phyloP scores from a whole-genome alignment of 352 stramenopile genomes.

The Phytophthora constricta region DNA sequence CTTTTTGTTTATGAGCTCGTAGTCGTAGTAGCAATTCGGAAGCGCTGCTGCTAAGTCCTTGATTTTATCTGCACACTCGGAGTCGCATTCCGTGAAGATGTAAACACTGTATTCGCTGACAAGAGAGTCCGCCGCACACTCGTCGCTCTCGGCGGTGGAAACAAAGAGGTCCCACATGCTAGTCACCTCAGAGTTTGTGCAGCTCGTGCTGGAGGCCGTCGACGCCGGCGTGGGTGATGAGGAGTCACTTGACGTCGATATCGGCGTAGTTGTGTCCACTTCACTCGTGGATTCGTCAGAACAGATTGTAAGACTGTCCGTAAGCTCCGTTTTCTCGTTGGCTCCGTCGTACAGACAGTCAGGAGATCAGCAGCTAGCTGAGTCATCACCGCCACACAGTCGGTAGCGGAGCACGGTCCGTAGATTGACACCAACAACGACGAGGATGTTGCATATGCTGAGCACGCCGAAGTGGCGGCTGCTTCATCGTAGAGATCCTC shows the following conservation, averaged over 20 bases:
- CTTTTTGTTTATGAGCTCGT: slow-evolving; percentile 47
- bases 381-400: slow-evolving; percentile 19
- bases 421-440: slow-evolving; percentile 18
- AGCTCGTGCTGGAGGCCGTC: slow-evolving; percentile 22
- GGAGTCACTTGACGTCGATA: slow-evolving; percentile 8
- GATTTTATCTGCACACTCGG: slow-evolving; percentile 29
- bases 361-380: slow-evolving; percentile 22
- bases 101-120: slow-evolving; percentile 26
- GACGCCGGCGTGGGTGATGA: slow-evolving; percentile 18
- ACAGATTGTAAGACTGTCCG: slow-evolving; percentile 19
- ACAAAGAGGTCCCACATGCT: slow-evolving; percentile 24
- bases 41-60: slow-evolving; percentile 22
- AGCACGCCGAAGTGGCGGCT: slow-evolving; percentile 23
- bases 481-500: slow-evolving; percentile 25
- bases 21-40: slow-evolving; percentile 44
- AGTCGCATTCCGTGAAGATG: slow-evolving; percentile 38
- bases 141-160: slow-evolving; percentile 26
- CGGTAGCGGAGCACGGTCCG: slow-evolving; percentile 27
- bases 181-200: slow-evolving; percentile 22
- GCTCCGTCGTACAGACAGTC: slow-evolving; percentile 30
- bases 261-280: slow-evolving; percentile 10
- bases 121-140: slow-evolving; percentile 25
- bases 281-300: slow-evolving; percentile 9
- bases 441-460: slow-evolving; percentile 19
- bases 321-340: slow-evolving; percentile 27